A percentile compares a stretch with the other conserved stretches of the same genome.
Conservation (phyloP, 345 rosid genomes). For the Eutrema japonicum region DNA sequence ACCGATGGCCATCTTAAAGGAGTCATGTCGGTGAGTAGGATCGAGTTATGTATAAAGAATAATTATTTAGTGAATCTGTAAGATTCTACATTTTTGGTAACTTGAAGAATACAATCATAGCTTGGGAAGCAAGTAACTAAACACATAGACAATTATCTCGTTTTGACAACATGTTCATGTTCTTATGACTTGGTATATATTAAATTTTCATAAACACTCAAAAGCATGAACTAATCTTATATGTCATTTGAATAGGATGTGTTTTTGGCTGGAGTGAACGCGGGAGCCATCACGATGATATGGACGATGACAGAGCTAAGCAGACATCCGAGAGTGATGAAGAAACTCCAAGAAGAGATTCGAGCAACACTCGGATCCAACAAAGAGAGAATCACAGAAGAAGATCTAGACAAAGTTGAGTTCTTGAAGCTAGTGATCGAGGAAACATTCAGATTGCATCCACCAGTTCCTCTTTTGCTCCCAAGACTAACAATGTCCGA, state of each 20-base stretch:
- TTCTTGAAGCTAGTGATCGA: conserved; percentile 36
- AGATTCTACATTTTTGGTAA: background rate
- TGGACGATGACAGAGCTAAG: conserved; percentile 72
- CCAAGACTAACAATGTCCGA: conserved; percentile 44
- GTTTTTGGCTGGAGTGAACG: conserved; percentile 59
- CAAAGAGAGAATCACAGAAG: conserved; percentile 43
- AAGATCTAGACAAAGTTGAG: conserved; percentile 39
- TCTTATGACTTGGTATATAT: background rate
- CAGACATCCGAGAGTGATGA: conserved; percentile 56
- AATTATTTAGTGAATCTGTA: background rate
- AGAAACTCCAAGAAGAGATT: conserved; percentile 58
- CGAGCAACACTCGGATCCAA: conserved; percentile 44
- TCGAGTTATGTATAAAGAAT: background rate
- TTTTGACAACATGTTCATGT: background rate
- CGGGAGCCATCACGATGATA: conserved; percentile 46
- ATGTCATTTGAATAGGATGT: conserved; percentile 45
- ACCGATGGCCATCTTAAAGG: conserved; percentile 55
- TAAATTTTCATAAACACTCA: background rate
- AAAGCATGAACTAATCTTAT: background rate
- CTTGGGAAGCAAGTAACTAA: conserved; percentile 9
- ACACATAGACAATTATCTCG: background rate
- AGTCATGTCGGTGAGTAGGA: conserved; percentile 52
- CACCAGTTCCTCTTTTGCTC: conserved; percentile 42
- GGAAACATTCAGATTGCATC: conserved; percentile 42
- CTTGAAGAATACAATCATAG: background rate